Evolutionary conservation across 441 rosid genomes (phyloP), one percentile per base, ranked within the genome.

Genomic region (Populus trichocarpa): DNA sequence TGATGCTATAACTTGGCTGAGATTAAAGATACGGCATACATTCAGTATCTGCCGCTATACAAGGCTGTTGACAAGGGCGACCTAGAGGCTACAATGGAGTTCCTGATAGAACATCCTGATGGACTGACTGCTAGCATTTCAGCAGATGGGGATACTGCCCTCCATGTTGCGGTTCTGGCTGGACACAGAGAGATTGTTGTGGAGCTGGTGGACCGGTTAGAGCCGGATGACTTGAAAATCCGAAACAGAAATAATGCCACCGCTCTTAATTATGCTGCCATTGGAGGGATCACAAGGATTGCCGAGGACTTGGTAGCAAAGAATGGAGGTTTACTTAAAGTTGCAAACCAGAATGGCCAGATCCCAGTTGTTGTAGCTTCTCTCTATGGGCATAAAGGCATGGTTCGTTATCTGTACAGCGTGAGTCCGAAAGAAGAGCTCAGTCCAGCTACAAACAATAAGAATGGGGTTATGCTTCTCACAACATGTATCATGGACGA

Each of bases 291-390:
- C 66, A 14, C 22, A 2, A 38, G 74, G 36, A 83, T 87, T 66
- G 84, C 83, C 2, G 73, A 32, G 74, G 50, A 23, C 35, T 78
- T 87, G 79, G 81, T 80, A 14, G 12, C 13, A 16, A 80, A 70
- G 72, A 77, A 84, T 35, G 2, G 25, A 14, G 46, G 75, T 8
- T 77, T 85, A 78, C 78, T 82, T 23, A n/a, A 0, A 8, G 18
- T 83, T n/a, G 77, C 77, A n/a, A 82, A 85, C 28, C 57, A 61
- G 30, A 59, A 80, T 20, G 78, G 67, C 50, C 84, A 67, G 8
- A 78, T 87, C 71, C 88, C 86, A 0, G 81, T 87, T 53, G 89
- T 87, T 22, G 84, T 82, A n/a, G 89, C 89, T 8, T 85, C 88
- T 36, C 77, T 78, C 16, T 81, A 82, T 66, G 82, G 88, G 25